Evolutionary conservation across 1,284 basidiomycete genomes (phyloP).

Genomic region (Tetrapyrgos nigripes): DNA sequence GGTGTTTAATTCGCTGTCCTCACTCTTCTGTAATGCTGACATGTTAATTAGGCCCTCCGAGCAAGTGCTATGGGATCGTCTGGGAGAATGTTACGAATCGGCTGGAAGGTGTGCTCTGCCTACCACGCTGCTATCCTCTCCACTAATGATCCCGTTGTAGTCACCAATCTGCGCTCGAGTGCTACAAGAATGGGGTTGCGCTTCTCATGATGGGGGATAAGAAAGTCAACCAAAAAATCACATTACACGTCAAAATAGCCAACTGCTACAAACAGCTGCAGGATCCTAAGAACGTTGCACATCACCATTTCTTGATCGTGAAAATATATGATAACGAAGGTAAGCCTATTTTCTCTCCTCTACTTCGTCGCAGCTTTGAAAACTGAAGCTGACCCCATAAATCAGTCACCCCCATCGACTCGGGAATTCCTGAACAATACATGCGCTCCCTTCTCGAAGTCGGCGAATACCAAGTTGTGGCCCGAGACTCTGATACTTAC

Average conservation of each 20-base stretch:
- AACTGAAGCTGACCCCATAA: background rate
- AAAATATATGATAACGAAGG: background rate
- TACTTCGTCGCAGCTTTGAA: background rate
- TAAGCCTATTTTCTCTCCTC: background rate
- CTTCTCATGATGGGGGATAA: background rate
- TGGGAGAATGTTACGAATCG: background rate
- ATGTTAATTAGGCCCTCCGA: background rate
- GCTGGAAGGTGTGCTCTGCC: background rate
- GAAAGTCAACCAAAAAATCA: background rate
- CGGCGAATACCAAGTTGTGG: background rate
- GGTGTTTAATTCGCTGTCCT: constrained; percentile 52
- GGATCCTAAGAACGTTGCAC: background rate
- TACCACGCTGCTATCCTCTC: background rate
- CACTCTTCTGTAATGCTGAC: constrained; percentile 1
- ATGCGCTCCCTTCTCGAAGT: background rate
- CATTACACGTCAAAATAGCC: background rate
- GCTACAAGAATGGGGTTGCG: background rate
- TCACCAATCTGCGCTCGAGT: background rate
- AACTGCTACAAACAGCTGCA: background rate
- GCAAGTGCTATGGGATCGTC: background rate
- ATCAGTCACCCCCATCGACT: too few relatives aligned
- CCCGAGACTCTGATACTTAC: background rate
- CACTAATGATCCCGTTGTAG: background rate
- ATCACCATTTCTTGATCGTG: background rate
- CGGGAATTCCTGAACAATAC: background rate